A percentile compares a stretch with the other conserved stretches of the same genome.
These are phyloP conservation scores for Thielaviopsis musarum DNA, from an alignment of 2,329 filamentous ascomycete species.

Conservation along the genomic window DNA sequence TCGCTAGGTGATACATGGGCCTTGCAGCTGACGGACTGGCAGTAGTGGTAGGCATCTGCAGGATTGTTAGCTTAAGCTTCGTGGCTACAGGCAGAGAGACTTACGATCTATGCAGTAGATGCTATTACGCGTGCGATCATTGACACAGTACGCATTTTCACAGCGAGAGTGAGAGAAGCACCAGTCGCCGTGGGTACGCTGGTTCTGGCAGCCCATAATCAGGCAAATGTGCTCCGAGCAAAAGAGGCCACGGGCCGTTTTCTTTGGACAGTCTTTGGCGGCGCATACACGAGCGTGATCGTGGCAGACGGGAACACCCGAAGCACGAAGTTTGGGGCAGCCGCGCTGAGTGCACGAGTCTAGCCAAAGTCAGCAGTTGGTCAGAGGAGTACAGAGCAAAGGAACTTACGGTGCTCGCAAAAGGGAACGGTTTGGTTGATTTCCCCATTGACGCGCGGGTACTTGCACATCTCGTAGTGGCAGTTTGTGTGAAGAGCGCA, in stretches of 20 bases:
- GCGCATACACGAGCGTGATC: slow-evolving; percentile 13
- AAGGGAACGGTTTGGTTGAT: neutral
- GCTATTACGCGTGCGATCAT: neutral
- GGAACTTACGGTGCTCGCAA: slow-evolving; percentile 6
- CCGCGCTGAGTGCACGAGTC: slow-evolving; percentile 13
- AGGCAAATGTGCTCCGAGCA: slow-evolving; percentile 13
- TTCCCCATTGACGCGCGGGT: neutral
- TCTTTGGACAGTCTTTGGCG: slow-evolving; percentile 11
- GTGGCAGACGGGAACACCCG: slow-evolving; percentile 9
- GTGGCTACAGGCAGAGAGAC: neutral
- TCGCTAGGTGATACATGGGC: neutral
- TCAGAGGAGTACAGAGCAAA: neutral
- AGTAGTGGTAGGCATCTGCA: neutral
- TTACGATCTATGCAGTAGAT: slow-evolving; percentile 2
- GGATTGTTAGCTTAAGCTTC: neutral
- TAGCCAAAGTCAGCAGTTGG: neutral
- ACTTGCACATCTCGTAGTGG: slow-evolving; percentile 1
- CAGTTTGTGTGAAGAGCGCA: neutral
- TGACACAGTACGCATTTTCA: slow-evolving; percentile 11
- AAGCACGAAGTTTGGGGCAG: slow-evolving; percentile 12
- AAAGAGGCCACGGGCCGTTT: slow-evolving; percentile 9
- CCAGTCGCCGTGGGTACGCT: slow-evolving; percentile 13
- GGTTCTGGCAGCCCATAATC: slow-evolving; percentile 9
- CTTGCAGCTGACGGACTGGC: neutral
- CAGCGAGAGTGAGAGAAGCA: slow-evolving; percentile 13